Evolutionary conservation across 1,284 basidiomycete genomes (phyloP), one percentile per base, ranked within the genome.

Genomic region (Naganishia sp.): DNA sequence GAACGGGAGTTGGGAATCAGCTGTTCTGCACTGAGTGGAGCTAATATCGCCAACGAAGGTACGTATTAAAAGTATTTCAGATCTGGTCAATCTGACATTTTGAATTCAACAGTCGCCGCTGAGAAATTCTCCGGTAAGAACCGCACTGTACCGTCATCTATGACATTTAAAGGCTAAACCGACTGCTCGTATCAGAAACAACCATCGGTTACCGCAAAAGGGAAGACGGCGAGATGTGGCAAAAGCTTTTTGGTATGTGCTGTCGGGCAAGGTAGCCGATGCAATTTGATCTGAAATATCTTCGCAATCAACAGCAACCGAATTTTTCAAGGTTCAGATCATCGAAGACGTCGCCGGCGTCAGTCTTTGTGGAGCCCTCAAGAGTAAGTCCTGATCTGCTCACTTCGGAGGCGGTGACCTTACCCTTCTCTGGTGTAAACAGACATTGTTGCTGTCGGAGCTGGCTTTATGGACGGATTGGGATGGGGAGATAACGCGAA

Each of bases 21-120:
- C 6, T 85, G 83, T 71, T 82, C 82, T 5, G 84, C 84, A 0
- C 73, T 86, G n/a, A 83, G 81, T 25, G 85, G 85, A 10, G 85
- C 85, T 49, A 86, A 86, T 75, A 86, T 86, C 63, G 85, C 85
- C 42, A 79, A 82, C 68, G 85, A 86, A 73, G 81, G 73, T 74
- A 57, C 32, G 68, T 65, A 21, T 4, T 7, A 9, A 21, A 15
- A 17, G 31, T 49, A 18, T 2, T 13, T 18, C 9, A 35, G 42
- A 46, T 28, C 28, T 54, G 28, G 31, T 6, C 13, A 35, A n/a
- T 18, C 18, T 32, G 32, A 9, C 25, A 32, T 31, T 55, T 21
- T 9, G 35, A 32, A 43, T 21, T 10, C n/a, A 56, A 13, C 52
- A 76, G 82, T 83, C 39, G 82, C 82, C 6, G 72, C 74, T 55